Base-by-base conservation (phyloP, 2,329 filamentous ascomycete species). In the Aspergillus sp. region DNA sequence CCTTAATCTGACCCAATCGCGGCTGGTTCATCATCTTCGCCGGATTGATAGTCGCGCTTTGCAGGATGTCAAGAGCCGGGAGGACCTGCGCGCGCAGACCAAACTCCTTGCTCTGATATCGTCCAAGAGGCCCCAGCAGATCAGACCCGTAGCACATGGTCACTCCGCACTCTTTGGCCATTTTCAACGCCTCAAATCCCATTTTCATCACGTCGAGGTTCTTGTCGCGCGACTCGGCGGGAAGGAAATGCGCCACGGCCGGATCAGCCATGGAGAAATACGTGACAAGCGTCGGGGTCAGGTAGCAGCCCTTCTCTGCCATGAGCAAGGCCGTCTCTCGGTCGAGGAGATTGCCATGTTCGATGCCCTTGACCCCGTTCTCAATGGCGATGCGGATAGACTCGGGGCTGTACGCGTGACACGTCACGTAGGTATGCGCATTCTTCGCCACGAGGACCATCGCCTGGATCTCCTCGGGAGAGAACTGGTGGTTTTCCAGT, bases 141-240 rank as follows among this genome's bases (percentile, higher is more conserved):
- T 82, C 80, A 0, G 79, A 78, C 0, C 81, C 81, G 57, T 76
- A 82, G 61, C 80, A 83, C 42, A 84, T 78, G 0, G 70, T 77
- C 1, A 82, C 78, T 0, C 80, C 81, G 0, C 76, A 79, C 2
- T 78, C 71, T 20, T 71, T 65, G 3, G 78, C 76, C 11, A 82
- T 73, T 25, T 73, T 64, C 10, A 83, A 59, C 2, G 75, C 73
- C 29, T 69, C 57, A 4, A 82, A 56, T 0, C 81, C 80, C 2
- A 65, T 66, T 7, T 71, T 62, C 2, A 82, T 64, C 1, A 82
- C 79, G 40, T 75, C 65, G 2, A 68, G 54, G 54, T 82, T 82
- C 69, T 83, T 83, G 3, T 56, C 60, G 21, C 66, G 70, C 19
- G 29, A 44, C 16, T 41, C n/a, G 42, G 32, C 19, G 45, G 41